Percentiles rank a stretch among this genome's conserved stretches.
Evolutionary conservation across 495 filamentous ascomycete genomes (phyloP).

Genomic region (Neurospora sp.): DNA sequence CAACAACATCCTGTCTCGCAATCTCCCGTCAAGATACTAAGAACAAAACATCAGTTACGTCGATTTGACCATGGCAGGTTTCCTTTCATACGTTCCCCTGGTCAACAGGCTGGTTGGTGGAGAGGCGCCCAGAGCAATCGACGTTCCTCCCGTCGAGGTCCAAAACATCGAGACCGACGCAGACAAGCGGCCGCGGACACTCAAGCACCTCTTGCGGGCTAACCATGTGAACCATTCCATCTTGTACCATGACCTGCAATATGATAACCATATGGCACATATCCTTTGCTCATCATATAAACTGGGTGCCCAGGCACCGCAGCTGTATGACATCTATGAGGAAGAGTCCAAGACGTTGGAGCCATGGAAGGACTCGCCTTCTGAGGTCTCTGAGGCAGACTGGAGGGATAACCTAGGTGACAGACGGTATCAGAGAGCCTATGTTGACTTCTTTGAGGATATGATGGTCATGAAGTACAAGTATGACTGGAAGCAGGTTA

Average conservation of each 20-base stretch:
- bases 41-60: background rate
- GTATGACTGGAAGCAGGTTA: conserved; percentile 76
- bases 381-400: conserved; percentile 69
- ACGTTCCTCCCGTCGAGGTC: conserved; percentile 57
- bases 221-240: conserved; percentile 89
- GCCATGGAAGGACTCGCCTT: conserved; percentile 75
- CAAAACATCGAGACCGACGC: conserved; percentile 68
- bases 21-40: background rate
- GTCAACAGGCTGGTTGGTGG: conserved; percentile 31
- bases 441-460: conserved; percentile 87
- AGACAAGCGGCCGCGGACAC: conserved; percentile 67
- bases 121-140: conserved; percentile 33
- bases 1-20: background rate
- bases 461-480: conserved; percentile 56
- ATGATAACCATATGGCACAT: conserved; percentile 84
- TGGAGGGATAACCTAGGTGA: conserved; percentile 79
- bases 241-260: conserved; percentile 63
- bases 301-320: conserved; percentile 59
- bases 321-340: conserved; percentile 73
- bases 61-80: conserved; percentile 22
- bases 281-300: conserved; percentile 77
- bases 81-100: conserved; percentile 39
- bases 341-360: conserved; percentile 58
- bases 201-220: conserved; percentile 80
- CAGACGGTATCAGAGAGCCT: conserved; percentile 74